Evolutionary conservation across 768 basidiomycete species (phyloP), one percentile per base, ranked within the genome.

Genomic region (Lentinula raphanica): DNA sequence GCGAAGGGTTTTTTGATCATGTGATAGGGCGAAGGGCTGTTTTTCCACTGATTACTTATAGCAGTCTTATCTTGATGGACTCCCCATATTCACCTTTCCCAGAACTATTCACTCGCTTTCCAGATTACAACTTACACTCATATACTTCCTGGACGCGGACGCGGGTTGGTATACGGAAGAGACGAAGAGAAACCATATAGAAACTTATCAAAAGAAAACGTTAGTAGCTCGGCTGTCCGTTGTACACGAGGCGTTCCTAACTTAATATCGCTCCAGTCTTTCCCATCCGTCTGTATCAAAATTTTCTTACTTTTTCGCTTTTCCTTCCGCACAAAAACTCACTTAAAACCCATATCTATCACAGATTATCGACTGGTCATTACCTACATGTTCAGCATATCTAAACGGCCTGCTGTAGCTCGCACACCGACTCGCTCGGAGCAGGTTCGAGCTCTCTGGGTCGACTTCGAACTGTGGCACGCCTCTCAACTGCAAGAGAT

Each of bases 391-490:
- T 53, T 53, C 35, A 35, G 51, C 27, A 53, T 53, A 1, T 36
- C 51, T 28, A 53, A 53, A 53, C 38, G 51, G 51, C 35, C 51
- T 2, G 21, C 36, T 51, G 49, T 51, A 36, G 51, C 51, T 4
- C 51, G 51, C 23, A 23, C 54, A 42, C 40, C 32, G 28, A 28
- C 44, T 46, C 32, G 32, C 8, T 57, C 56, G 19, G 35, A 31
- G 17, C 56, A 63, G 61, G 54, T 69, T 64, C 56, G 58, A n/a
- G 12, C 19, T 19, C 58, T 58, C 5, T 54, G 49, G 58, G 31
- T 53, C 36, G 49, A 51, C 15, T 58, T 50, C 58, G 49, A 58
- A 44, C n/a, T 58, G 28, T 58, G 58, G 58, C 58, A 57, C 46
- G 45, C 46, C 44, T 45, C 56, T n/a, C 56, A 36, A 31, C 32